phyloP scores from a whole-genome alignment of 2,329 filamentous ascomycete species.

The Metarhizium guizhouense region DNA sequence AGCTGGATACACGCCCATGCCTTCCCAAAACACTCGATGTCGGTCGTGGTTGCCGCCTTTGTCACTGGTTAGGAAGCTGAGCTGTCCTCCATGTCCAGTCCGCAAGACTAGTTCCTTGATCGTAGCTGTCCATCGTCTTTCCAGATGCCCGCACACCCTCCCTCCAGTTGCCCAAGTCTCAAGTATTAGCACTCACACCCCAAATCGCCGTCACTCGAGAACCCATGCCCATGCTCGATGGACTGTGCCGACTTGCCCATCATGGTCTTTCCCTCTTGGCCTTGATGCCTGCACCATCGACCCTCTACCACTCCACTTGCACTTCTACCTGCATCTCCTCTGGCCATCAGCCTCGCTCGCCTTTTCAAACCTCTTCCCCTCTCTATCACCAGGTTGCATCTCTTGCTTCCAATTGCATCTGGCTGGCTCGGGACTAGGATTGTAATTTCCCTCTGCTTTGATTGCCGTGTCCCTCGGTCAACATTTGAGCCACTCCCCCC shows the following conservation, averaged over 20 bases:
- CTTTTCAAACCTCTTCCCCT: not conserved
- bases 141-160: not conserved
- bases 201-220: too few species aligned
- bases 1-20: too few species aligned
- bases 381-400: not conserved
- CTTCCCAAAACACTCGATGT: too few species aligned
- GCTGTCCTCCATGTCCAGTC: too few species aligned
- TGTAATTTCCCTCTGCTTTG: not conserved
- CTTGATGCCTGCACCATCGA: not conserved
- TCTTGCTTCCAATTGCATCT: not conserved
- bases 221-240: not conserved
- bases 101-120: not conserved
- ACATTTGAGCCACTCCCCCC: not conserved
- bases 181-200: too few species aligned
- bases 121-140: not conserved
- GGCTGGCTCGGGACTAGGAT: not conserved
- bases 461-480: not conserved
- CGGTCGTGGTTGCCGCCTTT: too few species aligned
- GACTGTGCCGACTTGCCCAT: not conserved
- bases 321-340: not conserved
- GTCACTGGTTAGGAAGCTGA: too few species aligned
- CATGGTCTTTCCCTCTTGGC: not conserved
- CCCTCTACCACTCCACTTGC: not conserved
- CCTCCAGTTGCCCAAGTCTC: not conserved
- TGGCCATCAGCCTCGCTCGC: slow-evolving; percentile 16